phyloP scores from a whole-genome alignment of 2,329 filamentous ascomycete species.

The Rutstroemia sp. region DNA sequence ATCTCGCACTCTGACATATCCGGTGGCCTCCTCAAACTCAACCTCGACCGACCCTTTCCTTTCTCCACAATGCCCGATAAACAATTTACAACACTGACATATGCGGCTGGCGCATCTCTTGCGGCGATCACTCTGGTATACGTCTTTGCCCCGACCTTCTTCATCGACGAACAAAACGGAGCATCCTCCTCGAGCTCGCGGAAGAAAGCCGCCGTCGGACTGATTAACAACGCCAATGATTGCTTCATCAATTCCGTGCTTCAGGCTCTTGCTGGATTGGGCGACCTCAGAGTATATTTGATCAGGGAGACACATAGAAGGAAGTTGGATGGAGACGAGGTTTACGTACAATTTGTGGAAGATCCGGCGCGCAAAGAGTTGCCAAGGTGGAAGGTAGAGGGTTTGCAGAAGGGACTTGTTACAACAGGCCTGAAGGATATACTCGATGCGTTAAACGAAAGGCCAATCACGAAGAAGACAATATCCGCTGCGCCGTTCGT shows the following conservation, averaged over 20 bases:
- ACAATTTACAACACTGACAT: constrained; percentile 76
- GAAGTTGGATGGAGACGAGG: constrained; percentile 65
- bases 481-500: constrained; percentile 86
- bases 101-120: constrained; percentile 90
- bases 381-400: constrained; percentile 54
- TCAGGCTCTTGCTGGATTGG: constrained; percentile 84
- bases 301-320: constrained; percentile 86
- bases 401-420: constrained; percentile 72
- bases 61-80: constrained; percentile 64
- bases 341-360: constrained; percentile 59
- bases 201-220: constrained; percentile 82
- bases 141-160: constrained; percentile 95
- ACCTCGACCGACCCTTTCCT: not conserved
- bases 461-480: constrained; percentile 88
- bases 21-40: not conserved
- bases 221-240: constrained; percentile 88
- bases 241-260: constrained; percentile 96
- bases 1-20: no score
- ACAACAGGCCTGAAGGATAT: constrained; percentile 87
- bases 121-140: constrained; percentile 93
- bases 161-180: constrained; percentile 70
- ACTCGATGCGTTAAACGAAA: constrained; percentile 84
- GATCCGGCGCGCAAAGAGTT: constrained; percentile 39
- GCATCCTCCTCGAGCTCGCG: constrained; percentile 42
- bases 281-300: constrained; percentile 82